These are phyloP conservation scores for Neofusicoccum ribis DNA, from an alignment of 2,329 filamentous ascomycete species.

Conservation along the genomic window DNA sequence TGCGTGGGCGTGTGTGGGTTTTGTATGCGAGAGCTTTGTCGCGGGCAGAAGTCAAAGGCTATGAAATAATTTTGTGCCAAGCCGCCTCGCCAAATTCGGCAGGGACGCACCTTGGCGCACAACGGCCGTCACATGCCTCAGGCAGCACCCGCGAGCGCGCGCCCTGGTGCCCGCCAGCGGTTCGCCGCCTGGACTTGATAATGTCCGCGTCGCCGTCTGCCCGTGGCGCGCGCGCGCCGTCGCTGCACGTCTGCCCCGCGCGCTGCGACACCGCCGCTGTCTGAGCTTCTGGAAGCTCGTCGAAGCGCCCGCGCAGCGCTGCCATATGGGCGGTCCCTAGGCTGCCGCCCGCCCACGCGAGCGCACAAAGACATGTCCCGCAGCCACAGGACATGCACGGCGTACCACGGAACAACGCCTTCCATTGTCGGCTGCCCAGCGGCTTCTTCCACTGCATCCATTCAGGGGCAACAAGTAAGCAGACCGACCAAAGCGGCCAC, in stretches of 20 bases:
- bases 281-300: neutral
- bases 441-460: neutral
- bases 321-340: neutral
- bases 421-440: neutral
- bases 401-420: neutral
- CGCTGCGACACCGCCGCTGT: neutral
- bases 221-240: neutral
- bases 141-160: neutral
- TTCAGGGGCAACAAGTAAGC: neutral
- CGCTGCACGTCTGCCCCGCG: neutral
- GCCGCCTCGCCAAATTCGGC: constrained; percentile 19
- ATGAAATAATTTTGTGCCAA: constrained; percentile 22
- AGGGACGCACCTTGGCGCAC: constrained; percentile 18
- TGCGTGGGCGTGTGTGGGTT: constrained; percentile 20
- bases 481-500: neutral
- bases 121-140: constrained; percentile 4
- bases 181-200: neutral
- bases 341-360: neutral
- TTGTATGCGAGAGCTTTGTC: constrained; percentile 17
- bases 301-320: neutral
- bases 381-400: neutral
- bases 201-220: neutral
- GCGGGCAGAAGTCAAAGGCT: constrained; percentile 12
- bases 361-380: neutral
- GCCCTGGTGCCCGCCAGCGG: too few species aligned